Conservation (phyloP, 2,329 filamentous ascomycete genomes). For the Blastomyces emzantsi region DNA sequence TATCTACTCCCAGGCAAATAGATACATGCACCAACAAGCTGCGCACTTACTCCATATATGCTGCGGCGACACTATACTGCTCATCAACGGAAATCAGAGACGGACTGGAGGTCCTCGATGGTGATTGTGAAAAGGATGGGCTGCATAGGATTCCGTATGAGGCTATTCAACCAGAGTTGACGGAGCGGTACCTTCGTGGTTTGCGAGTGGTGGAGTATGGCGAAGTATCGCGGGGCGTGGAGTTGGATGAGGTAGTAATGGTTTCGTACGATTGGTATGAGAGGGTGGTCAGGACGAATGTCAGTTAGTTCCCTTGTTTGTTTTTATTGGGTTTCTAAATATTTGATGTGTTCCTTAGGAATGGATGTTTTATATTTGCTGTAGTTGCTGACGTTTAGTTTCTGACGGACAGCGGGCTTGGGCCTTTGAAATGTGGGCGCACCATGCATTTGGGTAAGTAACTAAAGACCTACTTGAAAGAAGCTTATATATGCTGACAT, state of each 20-base stretch:
- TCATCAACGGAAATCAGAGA: constrained; percentile 18
- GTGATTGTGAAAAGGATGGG: constrained; percentile 22
- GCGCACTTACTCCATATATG: constrained; percentile 30
- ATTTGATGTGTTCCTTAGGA: not conserved
- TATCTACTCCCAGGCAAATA: constrained; percentile 17
- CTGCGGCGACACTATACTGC: constrained; percentile 28
- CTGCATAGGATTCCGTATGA: constrained; percentile 22
- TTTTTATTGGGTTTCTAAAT: too few species aligned
- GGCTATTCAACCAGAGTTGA: constrained; percentile 21
- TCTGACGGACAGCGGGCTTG: constrained; percentile 22
- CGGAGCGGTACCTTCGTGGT: constrained; percentile 25
- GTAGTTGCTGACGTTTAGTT: constrained; percentile 4
- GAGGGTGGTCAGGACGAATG: constrained; percentile 27
- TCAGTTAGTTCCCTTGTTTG: constrained; percentile 17
- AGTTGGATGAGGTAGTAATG: constrained; percentile 23
- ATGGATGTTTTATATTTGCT: not conserved
- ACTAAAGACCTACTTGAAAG: not conserved
- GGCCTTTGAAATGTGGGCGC: constrained; percentile 27
- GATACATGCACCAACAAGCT: constrained; percentile 27
- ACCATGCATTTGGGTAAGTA: constrained; percentile 32
- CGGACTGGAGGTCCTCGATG: constrained; percentile 20
- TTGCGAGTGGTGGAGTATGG: constrained; percentile 27
- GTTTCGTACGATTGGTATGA: constrained; percentile 25
- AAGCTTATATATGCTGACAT: not conserved
- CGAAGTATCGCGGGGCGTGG: constrained; percentile 21